Percentiles rank a stretch among this genome's conserved stretches.
These are phyloP conservation scores for Juglanconis oblonga DNA, from an alignment of 2,329 filamentous ascomycete genomes.

Conservation along the genomic window DNA sequence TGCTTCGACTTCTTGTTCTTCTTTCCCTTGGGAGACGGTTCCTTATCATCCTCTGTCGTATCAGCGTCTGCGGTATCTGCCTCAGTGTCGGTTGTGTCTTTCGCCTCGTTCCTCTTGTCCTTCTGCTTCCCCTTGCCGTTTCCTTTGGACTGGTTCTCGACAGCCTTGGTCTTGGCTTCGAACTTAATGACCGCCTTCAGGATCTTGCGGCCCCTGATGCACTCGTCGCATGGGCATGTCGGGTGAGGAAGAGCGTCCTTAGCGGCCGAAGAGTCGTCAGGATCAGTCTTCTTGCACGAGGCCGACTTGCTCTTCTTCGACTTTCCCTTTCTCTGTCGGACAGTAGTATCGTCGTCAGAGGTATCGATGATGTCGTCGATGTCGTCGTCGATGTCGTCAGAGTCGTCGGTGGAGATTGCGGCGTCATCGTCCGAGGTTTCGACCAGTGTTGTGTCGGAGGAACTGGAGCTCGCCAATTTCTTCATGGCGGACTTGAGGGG, in stretches of 20 bases:
- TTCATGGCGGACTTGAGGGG: slow-evolving; percentile 38
- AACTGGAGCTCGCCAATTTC: slow-evolving; percentile 21
- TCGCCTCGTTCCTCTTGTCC: slow-evolving; percentile 9
- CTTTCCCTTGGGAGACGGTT: slow-evolving; percentile 18
- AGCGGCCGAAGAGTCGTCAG: slow-evolving; percentile 12
- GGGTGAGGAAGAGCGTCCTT: slow-evolving; percentile 34
- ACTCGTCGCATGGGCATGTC: slow-evolving; percentile 33
- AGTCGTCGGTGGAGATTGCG: slow-evolving; percentile 9
- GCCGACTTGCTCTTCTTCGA: slow-evolving; percentile 18
- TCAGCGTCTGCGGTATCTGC: slow-evolving; percentile 7
- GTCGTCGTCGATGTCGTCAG: slow-evolving; percentile 8
- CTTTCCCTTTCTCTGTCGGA: slow-evolving; percentile 10
- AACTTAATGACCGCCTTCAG: slow-evolving; percentile 20
- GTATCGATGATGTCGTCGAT: slow-evolving; percentile 10
- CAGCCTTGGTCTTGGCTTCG: slow-evolving; percentile 3
- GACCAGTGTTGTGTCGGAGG: slow-evolving; percentile 21
- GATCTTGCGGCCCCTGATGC: slow-evolving; percentile 25
- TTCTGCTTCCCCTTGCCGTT: slow-evolving; percentile 22
- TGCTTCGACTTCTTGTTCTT: slow-evolving; percentile 7
- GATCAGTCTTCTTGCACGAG: slow-evolving; percentile 12
- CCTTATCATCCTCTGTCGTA: slow-evolving; percentile 15
- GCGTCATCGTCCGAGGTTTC: slow-evolving; percentile 20
- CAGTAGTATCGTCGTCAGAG: slow-evolving; percentile 6
- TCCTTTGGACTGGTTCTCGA: neutral
- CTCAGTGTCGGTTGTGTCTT: slow-evolving; percentile 2